Conservation (phyloP, 1,139 yeast genomes). For the Sugiyamaella castrensis region DNA sequence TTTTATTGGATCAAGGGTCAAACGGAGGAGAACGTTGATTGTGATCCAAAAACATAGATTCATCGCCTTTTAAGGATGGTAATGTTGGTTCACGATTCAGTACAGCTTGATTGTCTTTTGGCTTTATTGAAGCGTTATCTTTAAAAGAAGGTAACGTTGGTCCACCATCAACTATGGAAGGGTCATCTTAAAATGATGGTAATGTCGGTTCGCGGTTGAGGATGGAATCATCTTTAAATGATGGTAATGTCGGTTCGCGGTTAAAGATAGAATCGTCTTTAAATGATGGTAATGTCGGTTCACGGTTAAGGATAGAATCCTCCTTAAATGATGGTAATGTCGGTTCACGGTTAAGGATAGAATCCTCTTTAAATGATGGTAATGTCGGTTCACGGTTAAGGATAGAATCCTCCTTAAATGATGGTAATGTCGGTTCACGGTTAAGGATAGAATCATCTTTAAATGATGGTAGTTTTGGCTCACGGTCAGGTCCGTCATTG, state of each 20-base stretch:
- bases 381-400: background rate
- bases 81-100: conserved; percentile 3
- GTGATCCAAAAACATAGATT: no score
- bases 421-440: background rate
- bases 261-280: background rate
- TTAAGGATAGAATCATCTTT: background rate
- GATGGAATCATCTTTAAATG: background rate
- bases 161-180: background rate
- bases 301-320: conserved; percentile 2
- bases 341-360: conserved; percentile 1
- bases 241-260: background rate
- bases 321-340: conserved; percentile 1
- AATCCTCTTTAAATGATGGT: background rate
- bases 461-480: conserved; percentile 7
- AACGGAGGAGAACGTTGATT: background rate
- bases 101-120: background rate
- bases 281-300: background rate
- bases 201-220: conserved; percentile 2
- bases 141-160: background rate
- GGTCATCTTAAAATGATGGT: background rate
- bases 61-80: background rate
- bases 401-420: background rate
- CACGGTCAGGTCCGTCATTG: background rate
- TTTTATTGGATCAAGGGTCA: background rate
- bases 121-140: background rate